These are phyloP conservation scores for Rhodotorula graminis DNA, from an alignment of 768 basidiomycete genomes.

Conservation along the genomic window DNA sequence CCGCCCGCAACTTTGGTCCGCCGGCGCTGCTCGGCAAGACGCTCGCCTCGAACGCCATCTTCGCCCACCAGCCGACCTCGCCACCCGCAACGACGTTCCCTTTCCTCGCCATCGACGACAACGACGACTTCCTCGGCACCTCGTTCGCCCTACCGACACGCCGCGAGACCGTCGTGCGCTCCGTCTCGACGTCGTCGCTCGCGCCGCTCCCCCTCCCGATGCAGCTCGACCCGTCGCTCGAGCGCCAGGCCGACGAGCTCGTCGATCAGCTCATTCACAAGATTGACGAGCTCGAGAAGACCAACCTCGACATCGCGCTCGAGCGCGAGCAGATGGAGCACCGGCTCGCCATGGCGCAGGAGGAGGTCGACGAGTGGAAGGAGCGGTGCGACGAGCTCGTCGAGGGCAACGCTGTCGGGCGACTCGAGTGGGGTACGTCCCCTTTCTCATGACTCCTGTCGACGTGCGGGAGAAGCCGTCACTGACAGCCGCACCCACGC, in stretches of 20 bases:
- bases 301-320: slow-evolving; percentile 29
- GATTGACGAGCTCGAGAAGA: slow-evolving; percentile 39
- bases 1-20: not conserved
- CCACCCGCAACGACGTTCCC: not conserved
- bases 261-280: slow-evolving; percentile 37
- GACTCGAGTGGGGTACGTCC: slow-evolving; percentile 24
- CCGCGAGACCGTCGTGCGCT: not conserved
- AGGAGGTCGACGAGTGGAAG: slow-evolving; percentile 25
- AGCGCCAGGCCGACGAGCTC: slow-evolving; percentile 28
- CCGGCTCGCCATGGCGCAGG: slow-evolving; percentile 22
- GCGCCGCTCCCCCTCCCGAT: not conserved
- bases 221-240: slow-evolving; percentile 6
- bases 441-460: not conserved
- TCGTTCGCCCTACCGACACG: not conserved
- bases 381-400: slow-evolving; percentile 33
- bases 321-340: slow-evolving; percentile 29
- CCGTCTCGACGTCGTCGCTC: slow-evolving; percentile 7
- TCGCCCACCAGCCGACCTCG: not conserved
- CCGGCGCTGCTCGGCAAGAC: not conserved
- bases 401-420: not conserved
- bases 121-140: not conserved
- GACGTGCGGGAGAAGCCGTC: no score
- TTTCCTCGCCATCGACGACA: not conserved
- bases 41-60: not conserved
- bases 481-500: not conserved